phyloP scores from a whole-genome alignment of 2,329 filamentous ascomycete genomes.

The Endoconidiophora laricicola region DNA sequence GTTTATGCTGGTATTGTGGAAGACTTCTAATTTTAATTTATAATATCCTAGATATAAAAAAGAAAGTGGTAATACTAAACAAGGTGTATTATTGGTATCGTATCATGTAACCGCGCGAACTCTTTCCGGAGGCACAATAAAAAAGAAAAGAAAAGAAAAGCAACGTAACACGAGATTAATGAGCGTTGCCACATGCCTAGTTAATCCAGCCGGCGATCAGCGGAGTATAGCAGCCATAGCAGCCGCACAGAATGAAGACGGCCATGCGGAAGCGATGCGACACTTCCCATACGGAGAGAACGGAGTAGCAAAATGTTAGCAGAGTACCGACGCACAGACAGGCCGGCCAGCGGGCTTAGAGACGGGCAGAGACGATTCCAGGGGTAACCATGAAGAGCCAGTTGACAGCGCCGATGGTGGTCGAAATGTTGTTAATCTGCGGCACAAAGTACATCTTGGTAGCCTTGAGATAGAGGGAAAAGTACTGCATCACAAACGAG shows the following conservation, averaged over 20 bases:
- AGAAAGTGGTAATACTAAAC: no score
- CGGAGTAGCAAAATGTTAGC: conserved; percentile 21
- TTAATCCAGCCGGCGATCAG: conserved; percentile 26
- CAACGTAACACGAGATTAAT: no score
- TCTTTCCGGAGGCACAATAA: not conserved
- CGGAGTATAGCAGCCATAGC: conserved; percentile 26
- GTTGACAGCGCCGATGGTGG: conserved; percentile 26
- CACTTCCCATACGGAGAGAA: conserved; percentile 24
- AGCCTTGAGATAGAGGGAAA: conserved; percentile 24
- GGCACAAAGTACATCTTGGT: conserved; percentile 21
- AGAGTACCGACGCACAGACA: conserved; percentile 22
- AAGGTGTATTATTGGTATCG: no score
- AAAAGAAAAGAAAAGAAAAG: not conserved
- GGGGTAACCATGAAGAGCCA: conserved; percentile 25
- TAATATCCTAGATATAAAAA: no score
- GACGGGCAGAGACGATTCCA: conserved; percentile 22
- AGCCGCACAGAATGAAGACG: conserved; percentile 24
- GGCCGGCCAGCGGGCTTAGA: conserved; percentile 22
- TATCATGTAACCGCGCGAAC: not conserved
- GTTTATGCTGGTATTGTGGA: conserved; percentile 22
- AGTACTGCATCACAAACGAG: conserved; percentile 25
- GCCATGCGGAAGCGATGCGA: conserved; percentile 23
- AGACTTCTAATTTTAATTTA: no score
- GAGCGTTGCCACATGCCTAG: conserved; percentile 23
- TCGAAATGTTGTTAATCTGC: conserved; percentile 30